These are phyloP conservation scores for Lentinus tigrinus DNA, from an alignment of 768 basidiomycete genomes.

Conservation along the genomic window DNA sequence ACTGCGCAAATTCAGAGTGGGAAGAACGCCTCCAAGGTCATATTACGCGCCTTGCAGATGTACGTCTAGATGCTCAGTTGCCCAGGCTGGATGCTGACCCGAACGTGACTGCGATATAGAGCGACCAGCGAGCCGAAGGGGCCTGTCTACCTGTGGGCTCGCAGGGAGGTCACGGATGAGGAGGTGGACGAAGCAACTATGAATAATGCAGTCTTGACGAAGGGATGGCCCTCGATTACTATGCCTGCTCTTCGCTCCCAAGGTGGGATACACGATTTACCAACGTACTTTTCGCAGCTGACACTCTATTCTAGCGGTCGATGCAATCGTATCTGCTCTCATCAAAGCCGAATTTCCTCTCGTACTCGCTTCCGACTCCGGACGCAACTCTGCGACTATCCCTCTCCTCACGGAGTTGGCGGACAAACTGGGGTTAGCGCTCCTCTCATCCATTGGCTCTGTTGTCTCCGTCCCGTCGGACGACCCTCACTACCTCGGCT, in stretches of 20 bases:
- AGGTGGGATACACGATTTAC: conserved; percentile 24
- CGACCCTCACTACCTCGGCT: conserved; percentile 53
- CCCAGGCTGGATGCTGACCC: not conserved
- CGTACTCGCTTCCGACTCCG: conserved; percentile 64
- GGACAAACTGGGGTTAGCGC: conserved; percentile 50
- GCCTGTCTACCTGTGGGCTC: conserved; percentile 72
- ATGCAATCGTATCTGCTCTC: conserved; percentile 47
- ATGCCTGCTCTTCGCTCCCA: conserved; percentile 44
- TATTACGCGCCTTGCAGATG: conserved; percentile 67
- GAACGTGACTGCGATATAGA: conserved; percentile 31
- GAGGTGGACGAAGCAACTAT: conserved; percentile 45
- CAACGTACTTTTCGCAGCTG: not conserved
- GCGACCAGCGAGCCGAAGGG: conserved; percentile 71
- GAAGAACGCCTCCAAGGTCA: conserved; percentile 46
- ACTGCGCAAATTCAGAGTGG: conserved; percentile 58
- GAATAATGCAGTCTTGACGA: conserved; percentile 28
- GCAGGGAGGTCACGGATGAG: conserved; percentile 70
- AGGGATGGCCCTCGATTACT: conserved; percentile 53
- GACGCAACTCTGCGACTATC: conserved; percentile 51
- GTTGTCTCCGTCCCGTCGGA: conserved; percentile 54
- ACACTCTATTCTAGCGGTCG: conserved; percentile 22
- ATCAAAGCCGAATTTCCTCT: conserved; percentile 51
- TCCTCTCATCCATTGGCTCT: conserved; percentile 51
- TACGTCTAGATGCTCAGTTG: conserved; percentile 26
- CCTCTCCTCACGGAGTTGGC: conserved; percentile 47